phyloP scores from a whole-genome alignment of 768 basidiomycete genomes.

The Sporobolomyces roseus region DNA sequence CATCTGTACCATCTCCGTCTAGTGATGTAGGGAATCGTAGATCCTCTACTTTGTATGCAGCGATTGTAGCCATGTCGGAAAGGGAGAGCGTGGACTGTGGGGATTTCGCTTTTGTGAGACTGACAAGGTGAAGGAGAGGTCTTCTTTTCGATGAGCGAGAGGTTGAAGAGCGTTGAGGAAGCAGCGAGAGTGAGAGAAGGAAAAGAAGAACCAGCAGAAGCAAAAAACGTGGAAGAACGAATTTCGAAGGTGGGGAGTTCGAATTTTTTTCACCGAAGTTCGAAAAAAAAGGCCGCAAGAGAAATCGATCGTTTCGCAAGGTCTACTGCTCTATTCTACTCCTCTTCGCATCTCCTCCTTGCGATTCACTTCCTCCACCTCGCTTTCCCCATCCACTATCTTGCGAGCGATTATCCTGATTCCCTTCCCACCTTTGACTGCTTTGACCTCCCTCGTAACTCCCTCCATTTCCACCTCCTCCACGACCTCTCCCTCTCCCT shows the following conservation, averaged over 20 bases:
- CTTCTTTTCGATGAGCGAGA: not conserved
- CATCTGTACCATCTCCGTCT: slow-evolving; percentile 37
- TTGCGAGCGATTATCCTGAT: slow-evolving; percentile 10
- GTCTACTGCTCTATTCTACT: not conserved
- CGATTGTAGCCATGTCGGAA: not conserved
- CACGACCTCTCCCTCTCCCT: not conserved
- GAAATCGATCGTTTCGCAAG: too few relatives aligned
- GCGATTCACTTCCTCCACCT: not conserved
- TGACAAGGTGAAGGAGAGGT: not conserved
- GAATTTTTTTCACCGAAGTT: too few relatives aligned
- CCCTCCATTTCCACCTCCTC: slow-evolving; percentile 16
- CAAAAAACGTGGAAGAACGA: too few relatives aligned
- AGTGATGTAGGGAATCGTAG: slow-evolving; percentile 38
- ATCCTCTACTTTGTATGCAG: slow-evolving; percentile 36
- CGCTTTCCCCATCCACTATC: slow-evolving; percentile 40
- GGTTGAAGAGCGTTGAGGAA: not conserved
- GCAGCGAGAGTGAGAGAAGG: too few relatives aligned
- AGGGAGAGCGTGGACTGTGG: not conserved
- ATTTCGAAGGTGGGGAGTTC: too few relatives aligned
- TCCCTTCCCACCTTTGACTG: not conserved
- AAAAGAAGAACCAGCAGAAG: too few relatives aligned
- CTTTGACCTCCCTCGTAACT: not conserved
- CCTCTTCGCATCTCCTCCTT: not conserved
- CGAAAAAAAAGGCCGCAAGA: too few relatives aligned
- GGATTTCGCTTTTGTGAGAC: too few relatives aligned